phyloP scores from a whole-genome alignment of 371 early-diverging fungal genomes.

The Zopfochytrium polystomum region DNA sequence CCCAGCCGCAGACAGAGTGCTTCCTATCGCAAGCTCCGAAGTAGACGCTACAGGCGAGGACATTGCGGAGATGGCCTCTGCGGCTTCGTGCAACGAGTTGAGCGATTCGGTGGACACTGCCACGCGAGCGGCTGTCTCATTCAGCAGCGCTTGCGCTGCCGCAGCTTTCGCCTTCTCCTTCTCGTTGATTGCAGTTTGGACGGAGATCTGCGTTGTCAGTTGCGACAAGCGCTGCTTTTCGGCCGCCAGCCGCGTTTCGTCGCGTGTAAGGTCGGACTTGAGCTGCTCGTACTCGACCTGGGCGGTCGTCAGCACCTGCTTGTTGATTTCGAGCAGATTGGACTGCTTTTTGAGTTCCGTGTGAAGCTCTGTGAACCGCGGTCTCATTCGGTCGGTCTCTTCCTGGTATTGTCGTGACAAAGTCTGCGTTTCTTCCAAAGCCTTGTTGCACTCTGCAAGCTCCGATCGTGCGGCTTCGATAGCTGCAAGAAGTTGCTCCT shows the following conservation, averaged over 20 bases:
- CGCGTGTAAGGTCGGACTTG: slow-evolving; percentile 26
- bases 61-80: neutral
- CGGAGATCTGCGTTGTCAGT: slow-evolving; percentile 25
- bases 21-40: neutral
- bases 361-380: slow-evolving; percentile 24
- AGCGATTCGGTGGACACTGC: neutral
- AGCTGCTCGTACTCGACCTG: slow-evolving; percentile 36
- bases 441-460: slow-evolving; percentile 14
- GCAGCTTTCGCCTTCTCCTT: slow-evolving; percentile 20
- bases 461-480: slow-evolving; percentile 22
- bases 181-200: slow-evolving; percentile 32
- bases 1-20: slow-evolving; percentile 1
- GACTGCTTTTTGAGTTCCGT: slow-evolving; percentile 33
- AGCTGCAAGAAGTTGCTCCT: slow-evolving; percentile 17
- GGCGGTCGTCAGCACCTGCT: slow-evolving; percentile 21
- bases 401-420: slow-evolving; percentile 21
- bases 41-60: neutral
- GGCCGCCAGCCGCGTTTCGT: slow-evolving; percentile 24
- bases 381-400: slow-evolving; percentile 22
- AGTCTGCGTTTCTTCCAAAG: slow-evolving; percentile 20
- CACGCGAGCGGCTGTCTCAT: slow-evolving; percentile 7
- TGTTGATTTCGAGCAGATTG: slow-evolving; percentile 31
- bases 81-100: neutral
- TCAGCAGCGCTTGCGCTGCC: neutral
- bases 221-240: slow-evolving; percentile 24